These are phyloP conservation scores for Cocos nucifera DNA, from an alignment of 176 grass and related monocot genomes.

Conservation along the genomic window DNA sequence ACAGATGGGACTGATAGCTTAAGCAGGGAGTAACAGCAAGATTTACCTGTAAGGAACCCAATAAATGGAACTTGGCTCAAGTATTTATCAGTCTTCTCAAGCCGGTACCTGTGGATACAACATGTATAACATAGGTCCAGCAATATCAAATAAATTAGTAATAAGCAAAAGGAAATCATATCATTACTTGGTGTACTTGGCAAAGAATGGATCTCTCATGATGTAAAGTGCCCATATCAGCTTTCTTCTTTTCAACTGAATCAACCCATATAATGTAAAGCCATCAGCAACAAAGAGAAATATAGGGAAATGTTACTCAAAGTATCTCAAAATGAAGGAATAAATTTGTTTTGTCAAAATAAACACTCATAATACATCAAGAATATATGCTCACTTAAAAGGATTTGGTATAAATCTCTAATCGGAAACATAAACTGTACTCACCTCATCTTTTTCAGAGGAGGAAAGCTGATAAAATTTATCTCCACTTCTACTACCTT, in stretches of 20 bases:
- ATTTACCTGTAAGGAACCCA: slow-evolving; percentile 61
- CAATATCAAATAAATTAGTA: neutral
- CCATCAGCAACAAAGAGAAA: no score
- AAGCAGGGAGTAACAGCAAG: neutral
- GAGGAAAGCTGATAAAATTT: slow-evolving; percentile 62
- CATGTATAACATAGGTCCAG: slow-evolving; percentile 4
- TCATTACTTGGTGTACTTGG: slow-evolving; percentile 57
- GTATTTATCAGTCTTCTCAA: slow-evolving; percentile 58
- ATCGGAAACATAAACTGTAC: neutral
- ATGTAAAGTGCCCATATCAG: slow-evolving; percentile 82
- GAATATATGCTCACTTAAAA: no score
- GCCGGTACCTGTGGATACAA: slow-evolving; percentile 47
- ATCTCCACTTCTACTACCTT: slow-evolving; percentile 25
- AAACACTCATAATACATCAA: no score
- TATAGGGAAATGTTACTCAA: no score
- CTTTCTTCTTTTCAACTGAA: slow-evolving; percentile 86
- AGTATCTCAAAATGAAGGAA: no score
- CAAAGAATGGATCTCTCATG: slow-evolving; percentile 95
- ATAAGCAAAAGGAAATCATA: neutral
- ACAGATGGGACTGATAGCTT: neutral
- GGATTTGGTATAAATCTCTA: no score
- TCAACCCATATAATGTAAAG: neutral
- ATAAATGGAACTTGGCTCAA: slow-evolving; percentile 64
- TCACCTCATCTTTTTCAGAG: slow-evolving; percentile 83
- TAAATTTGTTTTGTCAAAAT: no score